Conservation (phyloP, 2,329 filamentous ascomycete species). For the Microascus cirrosus region DNA sequence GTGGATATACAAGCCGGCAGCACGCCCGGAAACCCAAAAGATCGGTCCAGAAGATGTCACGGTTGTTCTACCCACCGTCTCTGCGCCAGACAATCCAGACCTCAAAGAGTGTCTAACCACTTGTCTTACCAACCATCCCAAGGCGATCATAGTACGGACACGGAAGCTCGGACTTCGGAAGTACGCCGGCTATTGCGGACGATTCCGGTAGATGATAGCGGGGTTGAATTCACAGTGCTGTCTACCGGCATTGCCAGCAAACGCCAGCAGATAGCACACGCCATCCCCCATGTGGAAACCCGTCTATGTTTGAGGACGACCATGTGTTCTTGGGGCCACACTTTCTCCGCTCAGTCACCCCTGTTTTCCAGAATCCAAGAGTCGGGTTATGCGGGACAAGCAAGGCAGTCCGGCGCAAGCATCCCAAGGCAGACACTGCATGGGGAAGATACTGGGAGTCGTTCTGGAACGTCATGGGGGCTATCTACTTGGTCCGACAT, state of each 20-base stretch:
- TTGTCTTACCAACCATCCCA: too few relatives aligned
- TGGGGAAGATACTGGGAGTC: constrained; percentile 22
- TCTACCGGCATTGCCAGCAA: constrained; percentile 30
- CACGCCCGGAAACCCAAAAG: too few relatives aligned
- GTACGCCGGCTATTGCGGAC: too few relatives aligned
- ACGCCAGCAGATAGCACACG: constrained; percentile 32
- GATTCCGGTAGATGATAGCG: too few relatives aligned
- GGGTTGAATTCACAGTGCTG: too few relatives aligned
- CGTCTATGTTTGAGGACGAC: constrained; percentile 37
- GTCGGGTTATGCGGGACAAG: constrained; percentile 46
- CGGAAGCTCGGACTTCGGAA: too few relatives aligned
- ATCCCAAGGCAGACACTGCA: constrained; percentile 14
- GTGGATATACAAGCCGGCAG: too few relatives aligned
- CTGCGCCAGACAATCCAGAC: too few relatives aligned
- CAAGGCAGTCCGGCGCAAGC: constrained; percentile 34
- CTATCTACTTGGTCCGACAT: constrained; percentile 48
- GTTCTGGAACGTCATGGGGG: constrained; percentile 35
- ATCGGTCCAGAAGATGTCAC: too few relatives aligned
- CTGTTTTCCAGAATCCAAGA: constrained; percentile 27
- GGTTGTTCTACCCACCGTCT: too few relatives aligned
- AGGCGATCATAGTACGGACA: too few relatives aligned
- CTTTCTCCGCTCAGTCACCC: constrained; percentile 30
- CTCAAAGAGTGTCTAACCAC: too few relatives aligned
- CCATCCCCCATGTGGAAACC: constrained; percentile 23
- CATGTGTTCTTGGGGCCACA: constrained; percentile 36